These are phyloP conservation scores for Teratosphaeria gauchensis DNA, from an alignment of 2,329 filamentous ascomycete species.

Conservation along the genomic window DNA sequence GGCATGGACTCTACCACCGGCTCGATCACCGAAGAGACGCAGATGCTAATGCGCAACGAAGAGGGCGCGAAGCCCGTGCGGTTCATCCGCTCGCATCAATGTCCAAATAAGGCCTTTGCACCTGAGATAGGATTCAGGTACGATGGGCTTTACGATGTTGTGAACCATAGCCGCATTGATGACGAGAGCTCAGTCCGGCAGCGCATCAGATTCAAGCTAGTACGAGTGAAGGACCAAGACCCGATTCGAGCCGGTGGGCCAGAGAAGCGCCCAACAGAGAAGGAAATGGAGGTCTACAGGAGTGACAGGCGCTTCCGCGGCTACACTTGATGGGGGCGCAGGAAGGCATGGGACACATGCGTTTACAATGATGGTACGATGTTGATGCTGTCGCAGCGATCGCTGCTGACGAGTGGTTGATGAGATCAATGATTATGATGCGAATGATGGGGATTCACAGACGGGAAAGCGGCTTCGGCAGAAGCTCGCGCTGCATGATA, in stretches of 20 bases:
- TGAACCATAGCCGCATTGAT: constrained; percentile 30
- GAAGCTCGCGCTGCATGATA: background rate
- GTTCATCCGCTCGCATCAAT: constrained; percentile 40
- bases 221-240: constrained; percentile 34
- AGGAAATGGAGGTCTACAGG: constrained; percentile 26
- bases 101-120: constrained; percentile 31
- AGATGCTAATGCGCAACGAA: constrained; percentile 33
- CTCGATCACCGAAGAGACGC: constrained; percentile 31
- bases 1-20: constrained; percentile 37
- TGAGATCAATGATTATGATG: too few relatives aligned
- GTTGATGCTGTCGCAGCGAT: background rate
- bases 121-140: constrained; percentile 45
- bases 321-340: constrained; percentile 1
- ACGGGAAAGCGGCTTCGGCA: too few relatives aligned
- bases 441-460: too few relatives aligned
- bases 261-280: constrained; percentile 33
- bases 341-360: background rate
- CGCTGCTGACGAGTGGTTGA: too few relatives aligned
- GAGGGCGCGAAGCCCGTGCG: constrained; percentile 34
- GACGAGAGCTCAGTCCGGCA: constrained; percentile 28
- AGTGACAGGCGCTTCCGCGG: constrained; percentile 7
- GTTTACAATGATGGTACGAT: background rate
- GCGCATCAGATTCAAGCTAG: constrained; percentile 40
- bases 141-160: constrained; percentile 47
- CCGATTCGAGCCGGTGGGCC: constrained; percentile 36